Conservation (phyloP, 164 flowering plant genomes). For the Cinnamomum micranthum region DNA sequence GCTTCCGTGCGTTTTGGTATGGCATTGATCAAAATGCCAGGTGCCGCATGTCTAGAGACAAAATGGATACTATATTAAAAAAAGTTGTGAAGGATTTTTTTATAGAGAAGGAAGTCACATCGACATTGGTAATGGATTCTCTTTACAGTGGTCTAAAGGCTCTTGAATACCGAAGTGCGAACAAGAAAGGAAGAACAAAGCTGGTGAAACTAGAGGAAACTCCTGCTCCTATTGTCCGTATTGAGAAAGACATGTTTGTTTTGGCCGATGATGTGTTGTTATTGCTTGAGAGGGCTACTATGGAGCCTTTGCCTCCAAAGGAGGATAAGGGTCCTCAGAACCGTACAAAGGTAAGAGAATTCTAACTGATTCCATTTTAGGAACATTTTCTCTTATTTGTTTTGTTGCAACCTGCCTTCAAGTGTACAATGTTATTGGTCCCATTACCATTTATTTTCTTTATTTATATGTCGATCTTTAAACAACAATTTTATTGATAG, state of each 20-base stretch:
- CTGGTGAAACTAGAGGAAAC: conserved; percentile 54
- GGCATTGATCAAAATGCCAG: conserved; percentile 68
- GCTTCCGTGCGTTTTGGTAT: conserved; percentile 85
- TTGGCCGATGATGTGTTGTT: conserved; percentile 82
- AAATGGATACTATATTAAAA: conserved; percentile 71
- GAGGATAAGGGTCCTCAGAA: conserved; percentile 97
- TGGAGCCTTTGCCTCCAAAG: conserved; percentile 90
- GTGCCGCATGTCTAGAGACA: conserved; percentile 84
- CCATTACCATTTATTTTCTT: too few relatives aligned
- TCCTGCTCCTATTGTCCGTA: conserved; percentile 65
- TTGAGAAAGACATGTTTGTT: conserved; percentile 84
- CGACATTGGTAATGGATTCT: conserved; percentile 98
- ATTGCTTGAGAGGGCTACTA: conserved; percentile 78
- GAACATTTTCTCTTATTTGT: too few relatives aligned
- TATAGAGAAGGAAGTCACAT: conserved; percentile 94
- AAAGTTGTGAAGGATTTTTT: conserved; percentile 84
- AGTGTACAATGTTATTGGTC: neutral
- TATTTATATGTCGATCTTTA: too few relatives aligned
- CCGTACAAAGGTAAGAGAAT: conserved; percentile 68
- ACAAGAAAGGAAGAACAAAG: conserved; percentile 39
- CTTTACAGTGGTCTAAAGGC: conserved; percentile 93
- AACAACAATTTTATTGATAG: too few relatives aligned
- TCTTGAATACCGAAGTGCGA: conserved; percentile 65
- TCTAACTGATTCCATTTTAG: neutral
- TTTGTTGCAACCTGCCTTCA: too few relatives aligned